These are phyloP conservation scores for Avena atlantica DNA, from an alignment of 176 grass and related monocot species.

Conservation along the genomic window DNA sequence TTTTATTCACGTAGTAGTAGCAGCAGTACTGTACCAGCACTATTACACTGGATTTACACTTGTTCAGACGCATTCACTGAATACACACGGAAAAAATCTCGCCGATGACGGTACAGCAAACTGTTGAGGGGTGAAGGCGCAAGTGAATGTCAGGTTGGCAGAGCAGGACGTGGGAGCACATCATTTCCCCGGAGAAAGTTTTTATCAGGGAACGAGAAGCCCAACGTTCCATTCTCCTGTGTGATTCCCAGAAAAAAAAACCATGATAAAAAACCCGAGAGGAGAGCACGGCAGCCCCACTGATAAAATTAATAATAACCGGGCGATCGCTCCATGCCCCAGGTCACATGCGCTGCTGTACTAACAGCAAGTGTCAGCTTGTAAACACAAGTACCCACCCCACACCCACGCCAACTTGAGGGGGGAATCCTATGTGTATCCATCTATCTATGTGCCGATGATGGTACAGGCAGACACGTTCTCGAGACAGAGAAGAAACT, in stretches of 20 bases:
- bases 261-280: background rate
- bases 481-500: background rate
- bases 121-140: background rate
- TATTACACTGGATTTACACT: background rate
- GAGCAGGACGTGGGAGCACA: background rate
- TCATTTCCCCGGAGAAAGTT: background rate
- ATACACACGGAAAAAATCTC: background rate
- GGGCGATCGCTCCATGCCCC: slow-evolving; percentile 17
- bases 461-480: slow-evolving; percentile 8
- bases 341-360: slow-evolving; percentile 36
- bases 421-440: slow-evolving; percentile 51
- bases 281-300: slow-evolving; percentile 26
- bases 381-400: slow-evolving; percentile 13
- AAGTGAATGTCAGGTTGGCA: slow-evolving; percentile 2
- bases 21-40: background rate
- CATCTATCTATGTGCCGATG: background rate
- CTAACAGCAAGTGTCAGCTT: slow-evolving; percentile 12
- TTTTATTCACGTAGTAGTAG: background rate
- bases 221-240: background rate
- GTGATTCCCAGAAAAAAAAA: slow-evolving; percentile 18
- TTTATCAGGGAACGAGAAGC: background rate
- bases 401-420: background rate
- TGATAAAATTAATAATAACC: background rate
- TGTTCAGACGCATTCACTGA: background rate
- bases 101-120: background rate